Evolutionary conservation across 2,329 filamentous ascomycete species (phyloP), one percentile per base, ranked within the genome.

Genomic region (Zalaria obscura): DNA sequence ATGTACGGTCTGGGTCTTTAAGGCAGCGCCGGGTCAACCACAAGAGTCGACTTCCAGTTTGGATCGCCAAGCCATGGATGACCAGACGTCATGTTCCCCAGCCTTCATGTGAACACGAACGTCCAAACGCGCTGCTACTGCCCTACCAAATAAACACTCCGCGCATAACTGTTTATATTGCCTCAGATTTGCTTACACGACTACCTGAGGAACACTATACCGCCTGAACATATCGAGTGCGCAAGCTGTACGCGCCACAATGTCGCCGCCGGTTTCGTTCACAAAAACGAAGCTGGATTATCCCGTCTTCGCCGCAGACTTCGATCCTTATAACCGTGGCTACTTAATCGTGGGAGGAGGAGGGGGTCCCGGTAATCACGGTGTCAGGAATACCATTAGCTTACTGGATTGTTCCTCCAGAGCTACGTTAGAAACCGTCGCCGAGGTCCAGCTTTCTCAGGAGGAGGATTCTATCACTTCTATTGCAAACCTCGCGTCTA

Each of bases 391-490:
- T 68, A 86, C 86, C 62, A 86, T 94, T 55, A 79, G 76, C 27
- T 67, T 87, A 9, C 70, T 93, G 47, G 79, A 89, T 57, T 72
- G 79, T n/a, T 76, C 75, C 52, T 77, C 74, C 32, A 68, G 75
- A 42, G 74, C 78, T 38, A 65, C 85, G 39, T 71, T 77, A 47
- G 67, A 80, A 50, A 54, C 59, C n/a, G 67, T 72, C 25, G 75
- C 78, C 48, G 83, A 93, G 51, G 70, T 89, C 54, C 78, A 86
- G 45, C 76, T 94, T 38, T 83, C 83, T 47, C 73, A 77, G 51
- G 77, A 88, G 55, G 88, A 95, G 65, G 89, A 96, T 62, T 93
- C 83, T 43, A 84, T 93, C 44, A 86, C 82, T 49, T 88, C 83
- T 41, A 70, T 95, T 39, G 85, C 78, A 35, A 75, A 81, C 40